These are phyloP conservation scores for Torrubiellomyces zombiae DNA, from an alignment of 2,329 filamentous ascomycete genomes.

Conservation along the genomic window DNA sequence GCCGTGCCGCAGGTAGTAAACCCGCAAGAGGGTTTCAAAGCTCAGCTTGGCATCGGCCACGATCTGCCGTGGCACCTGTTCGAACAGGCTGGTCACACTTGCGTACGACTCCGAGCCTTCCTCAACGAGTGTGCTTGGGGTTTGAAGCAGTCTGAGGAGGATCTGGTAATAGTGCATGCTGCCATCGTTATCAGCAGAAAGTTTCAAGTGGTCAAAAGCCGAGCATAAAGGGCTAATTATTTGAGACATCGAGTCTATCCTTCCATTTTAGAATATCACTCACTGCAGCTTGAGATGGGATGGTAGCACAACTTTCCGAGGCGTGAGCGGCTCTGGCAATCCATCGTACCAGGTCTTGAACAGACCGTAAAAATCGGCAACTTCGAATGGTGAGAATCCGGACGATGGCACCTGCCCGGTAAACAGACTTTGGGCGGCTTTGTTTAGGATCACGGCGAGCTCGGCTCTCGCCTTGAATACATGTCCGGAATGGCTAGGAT, in stretches of 20 bases:
- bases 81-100: background rate
- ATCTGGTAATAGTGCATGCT: slow-evolving; percentile 1
- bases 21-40: slow-evolving; percentile 1
- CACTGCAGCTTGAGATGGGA: slow-evolving; percentile 15
- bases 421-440: slow-evolving; percentile 5
- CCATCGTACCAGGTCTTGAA: slow-evolving; percentile 9
- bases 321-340: slow-evolving; percentile 8
- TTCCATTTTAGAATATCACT: too few relatives aligned
- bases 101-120: background rate
- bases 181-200: slow-evolving; percentile 16
- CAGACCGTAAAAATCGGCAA: slow-evolving; percentile 3
- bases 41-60: background rate
- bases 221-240: slow-evolving; percentile 3
- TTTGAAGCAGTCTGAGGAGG: background rate
- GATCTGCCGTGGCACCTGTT: background rate
- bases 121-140: background rate
- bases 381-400: background rate
- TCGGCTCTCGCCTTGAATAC: slow-evolving; percentile 11
- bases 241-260: too few relatives aligned
- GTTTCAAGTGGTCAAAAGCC: slow-evolving; percentile 15
- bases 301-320: slow-evolving; percentile 11
- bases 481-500: slow-evolving; percentile 9
- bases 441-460: slow-evolving; percentile 14
- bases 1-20: slow-evolving; percentile 2
- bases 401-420: background rate